These are phyloP conservation scores for Paraphoma sp. DNA, from an alignment of 2,329 filamentous ascomycete species.

Conservation along the genomic window DNA sequence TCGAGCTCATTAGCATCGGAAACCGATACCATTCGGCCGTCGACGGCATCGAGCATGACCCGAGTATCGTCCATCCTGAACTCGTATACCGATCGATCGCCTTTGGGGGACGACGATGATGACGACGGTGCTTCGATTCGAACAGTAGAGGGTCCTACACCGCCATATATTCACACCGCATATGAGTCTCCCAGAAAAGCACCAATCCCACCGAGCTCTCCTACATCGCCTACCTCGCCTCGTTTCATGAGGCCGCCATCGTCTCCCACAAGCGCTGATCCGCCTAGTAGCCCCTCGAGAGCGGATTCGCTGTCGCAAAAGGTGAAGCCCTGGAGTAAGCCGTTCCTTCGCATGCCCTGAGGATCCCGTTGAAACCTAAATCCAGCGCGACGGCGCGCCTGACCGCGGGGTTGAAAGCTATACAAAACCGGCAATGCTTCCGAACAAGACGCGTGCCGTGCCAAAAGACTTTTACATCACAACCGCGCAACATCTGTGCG, in stretches of 20 bases:
- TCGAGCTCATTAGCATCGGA: slow-evolving; percentile 26
- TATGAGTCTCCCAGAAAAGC: slow-evolving; percentile 23
- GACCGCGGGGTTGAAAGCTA: background rate
- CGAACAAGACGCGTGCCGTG: background rate
- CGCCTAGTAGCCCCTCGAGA: slow-evolving; percentile 23
- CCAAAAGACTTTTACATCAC: slow-evolving; percentile 6
- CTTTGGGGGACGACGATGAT: slow-evolving; percentile 40
- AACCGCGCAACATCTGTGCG: slow-evolving; percentile 1
- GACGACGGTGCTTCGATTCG: slow-evolving; percentile 36
- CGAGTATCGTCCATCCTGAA: slow-evolving; percentile 39
- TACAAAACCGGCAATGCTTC: slow-evolving; percentile 12
- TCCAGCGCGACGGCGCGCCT: background rate
- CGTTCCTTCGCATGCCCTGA: slow-evolving; percentile 40
- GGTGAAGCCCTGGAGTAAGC: slow-evolving; percentile 39
- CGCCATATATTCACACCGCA: slow-evolving; percentile 15
- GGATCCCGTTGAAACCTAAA: background rate
- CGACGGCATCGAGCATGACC: slow-evolving; percentile 22
- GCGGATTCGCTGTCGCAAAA: slow-evolving; percentile 16
- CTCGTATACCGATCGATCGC: slow-evolving; percentile 39
- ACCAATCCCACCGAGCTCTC: slow-evolving; percentile 23
- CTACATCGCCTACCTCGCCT: slow-evolving; percentile 20
- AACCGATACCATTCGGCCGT: slow-evolving; percentile 38
- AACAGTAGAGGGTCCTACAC: slow-evolving; percentile 26
- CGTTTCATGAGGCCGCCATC: slow-evolving; percentile 10
- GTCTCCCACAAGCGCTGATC: slow-evolving; percentile 12